Percentiles rank a stretch among this genome's conserved stretches.
Evolutionary conservation across 768 basidiomycete genomes (phyloP).

Genomic region (Lactarius akahatsu): DNA sequence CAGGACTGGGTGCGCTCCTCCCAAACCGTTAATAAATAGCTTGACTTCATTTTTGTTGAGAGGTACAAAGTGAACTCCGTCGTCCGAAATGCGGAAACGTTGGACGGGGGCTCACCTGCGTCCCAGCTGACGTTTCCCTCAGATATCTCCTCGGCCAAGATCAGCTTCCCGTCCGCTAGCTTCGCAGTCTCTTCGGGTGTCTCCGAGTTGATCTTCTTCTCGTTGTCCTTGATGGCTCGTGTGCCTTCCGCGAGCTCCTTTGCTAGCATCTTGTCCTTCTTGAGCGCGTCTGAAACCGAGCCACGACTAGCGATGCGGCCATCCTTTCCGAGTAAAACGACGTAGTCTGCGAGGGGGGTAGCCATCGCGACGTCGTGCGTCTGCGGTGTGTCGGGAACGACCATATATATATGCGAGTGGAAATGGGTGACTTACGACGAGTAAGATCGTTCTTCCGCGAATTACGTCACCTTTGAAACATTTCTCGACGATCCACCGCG

Average conservation of each 20-base stretch:
- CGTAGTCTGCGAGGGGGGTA: constrained; percentile 52
- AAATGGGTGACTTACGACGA: too few relatives aligned
- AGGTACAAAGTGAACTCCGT: constrained; percentile 22
- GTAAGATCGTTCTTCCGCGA: too few relatives aligned
- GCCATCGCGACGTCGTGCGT: constrained; percentile 56
- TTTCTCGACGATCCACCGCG: too few relatives aligned
- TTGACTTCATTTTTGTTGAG: constrained; percentile 30
- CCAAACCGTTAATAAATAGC: constrained; percentile 34
- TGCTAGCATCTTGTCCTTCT: constrained; percentile 39
- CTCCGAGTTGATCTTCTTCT: constrained; percentile 32
- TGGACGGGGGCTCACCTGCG: constrained; percentile 37
- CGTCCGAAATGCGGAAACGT: too few relatives aligned
- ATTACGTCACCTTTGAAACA: too few relatives aligned
- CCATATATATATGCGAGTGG: background rate
- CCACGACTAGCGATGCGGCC: constrained; percentile 53
- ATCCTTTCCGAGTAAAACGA: constrained; percentile 53
- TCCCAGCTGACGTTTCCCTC: constrained; percentile 57
- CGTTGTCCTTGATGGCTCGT: constrained; percentile 31
- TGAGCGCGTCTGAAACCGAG: constrained; percentile 48
- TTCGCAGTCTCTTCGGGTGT: constrained; percentile 28
- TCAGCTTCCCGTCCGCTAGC: constrained; percentile 52
- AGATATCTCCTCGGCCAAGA: constrained; percentile 61
- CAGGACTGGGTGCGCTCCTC: constrained; percentile 33
- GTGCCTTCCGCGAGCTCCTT: constrained; percentile 32
- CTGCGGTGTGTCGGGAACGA: constrained; percentile 32